A percentile compares a stretch with the other conserved stretches of the same genome.
Conservation (phyloP, 192 early-diverging fungal genomes). For the Piromyces sp. region DNA sequence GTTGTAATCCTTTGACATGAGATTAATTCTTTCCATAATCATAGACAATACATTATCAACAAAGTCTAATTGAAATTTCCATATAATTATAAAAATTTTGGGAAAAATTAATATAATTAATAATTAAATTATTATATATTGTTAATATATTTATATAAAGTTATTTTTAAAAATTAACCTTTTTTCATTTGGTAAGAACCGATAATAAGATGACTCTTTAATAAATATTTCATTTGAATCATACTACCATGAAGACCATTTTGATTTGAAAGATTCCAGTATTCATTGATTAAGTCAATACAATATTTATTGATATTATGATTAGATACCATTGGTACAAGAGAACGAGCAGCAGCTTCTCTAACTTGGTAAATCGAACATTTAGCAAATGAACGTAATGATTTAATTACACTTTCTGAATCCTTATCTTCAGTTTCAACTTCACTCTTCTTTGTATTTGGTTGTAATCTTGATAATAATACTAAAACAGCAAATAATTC, state of each 20-base stretch:
- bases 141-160: too few relatives aligned
- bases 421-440: conserved; percentile 47
- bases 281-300: conserved; percentile 20
- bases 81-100: too few relatives aligned
- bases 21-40: background rate
- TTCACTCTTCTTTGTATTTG: conserved; percentile 6
- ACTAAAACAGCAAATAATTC: background rate
- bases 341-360: conserved; percentile 69
- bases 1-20: background rate
- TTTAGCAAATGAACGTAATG: conserved; percentile 45
- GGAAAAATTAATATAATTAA: too few relatives aligned
- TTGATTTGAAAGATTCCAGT: conserved; percentile 16
- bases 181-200: conserved; percentile 10
- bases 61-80: background rate
- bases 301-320: conserved; percentile 31
- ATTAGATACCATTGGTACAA: conserved; percentile 53
- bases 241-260: conserved; percentile 67
- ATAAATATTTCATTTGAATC: conserved; percentile 50
- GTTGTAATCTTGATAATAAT: background rate
- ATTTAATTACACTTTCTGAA: conserved; percentile 36
- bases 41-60: background rate
- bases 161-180: too few relatives aligned
- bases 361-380: conserved; percentile 52
- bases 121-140: too few relatives aligned
- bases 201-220: conserved; percentile 40